Evolutionary conservation across 1,284 basidiomycete genomes (phyloP).

Genomic region (Rhodotorula mucilaginosa): DNA sequence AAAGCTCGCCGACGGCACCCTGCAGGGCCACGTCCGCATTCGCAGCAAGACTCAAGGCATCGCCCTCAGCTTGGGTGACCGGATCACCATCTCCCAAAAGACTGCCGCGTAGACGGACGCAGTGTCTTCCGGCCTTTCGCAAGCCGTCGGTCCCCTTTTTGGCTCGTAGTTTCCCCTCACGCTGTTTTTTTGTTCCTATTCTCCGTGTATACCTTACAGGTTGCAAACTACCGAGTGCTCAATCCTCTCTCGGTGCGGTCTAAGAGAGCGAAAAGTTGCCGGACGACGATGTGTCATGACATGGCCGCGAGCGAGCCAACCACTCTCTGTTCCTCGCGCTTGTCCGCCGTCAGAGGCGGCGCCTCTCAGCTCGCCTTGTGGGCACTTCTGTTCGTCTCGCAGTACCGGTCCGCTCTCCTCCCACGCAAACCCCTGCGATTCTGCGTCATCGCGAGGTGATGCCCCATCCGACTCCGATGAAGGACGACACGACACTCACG

Average conservation of each 20-base stretch:
- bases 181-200: background rate
- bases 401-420: background rate
- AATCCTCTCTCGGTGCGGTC: too few species aligned
- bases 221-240: background rate
- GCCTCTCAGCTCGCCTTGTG: background rate
- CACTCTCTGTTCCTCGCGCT: background rate
- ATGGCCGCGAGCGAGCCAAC: background rate
- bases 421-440: too few species aligned
- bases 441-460: background rate
- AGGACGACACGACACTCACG: background rate
- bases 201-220: conserved; percentile 2
- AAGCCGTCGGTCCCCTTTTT: too few species aligned
- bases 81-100: conserved; percentile 56
- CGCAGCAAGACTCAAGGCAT: conserved; percentile 94
- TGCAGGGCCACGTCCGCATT: conserved; percentile 87
- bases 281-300: too few species aligned
- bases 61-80: conserved; percentile 86
- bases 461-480: background rate
- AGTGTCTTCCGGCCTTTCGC: too few species aligned
- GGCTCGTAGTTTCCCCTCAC: background rate
- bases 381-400: background rate
- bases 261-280: too few species aligned
- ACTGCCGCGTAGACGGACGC: background rate
- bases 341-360: conserved; percentile 6
- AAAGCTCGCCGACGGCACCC: conserved; percentile 73